A percentile compares a stretch with the other conserved stretches of the same genome.
Conservation (phyloP, 176 grass and related monocot species). For the Carex kokanica region DNA sequence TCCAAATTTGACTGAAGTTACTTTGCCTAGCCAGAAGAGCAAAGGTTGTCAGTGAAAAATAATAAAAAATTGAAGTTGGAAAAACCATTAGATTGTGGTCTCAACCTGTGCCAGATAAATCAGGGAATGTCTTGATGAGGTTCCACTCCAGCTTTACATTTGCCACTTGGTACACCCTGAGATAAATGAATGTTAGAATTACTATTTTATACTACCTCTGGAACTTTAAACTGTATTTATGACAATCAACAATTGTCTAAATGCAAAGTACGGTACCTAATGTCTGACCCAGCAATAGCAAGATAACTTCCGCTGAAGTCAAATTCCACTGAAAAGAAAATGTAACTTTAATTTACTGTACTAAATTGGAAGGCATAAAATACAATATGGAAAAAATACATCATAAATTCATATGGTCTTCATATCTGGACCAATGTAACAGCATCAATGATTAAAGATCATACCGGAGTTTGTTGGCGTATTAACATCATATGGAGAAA, state of each 20-base stretch:
- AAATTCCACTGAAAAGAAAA: constrained; percentile 80
- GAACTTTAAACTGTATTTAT: not conserved
- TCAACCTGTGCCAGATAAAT: constrained; percentile 96
- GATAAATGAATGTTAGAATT: constrained; percentile 26
- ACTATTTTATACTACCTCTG: not conserved
- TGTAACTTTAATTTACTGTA: not conserved
- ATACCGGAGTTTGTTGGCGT: constrained; percentile 91
- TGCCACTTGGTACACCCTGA: constrained; percentile 92
- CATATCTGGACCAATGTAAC: not conserved
- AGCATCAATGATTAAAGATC: constrained; percentile 5
- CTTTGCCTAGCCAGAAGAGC: constrained; percentile 52
- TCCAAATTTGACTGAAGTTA: constrained; percentile 78
- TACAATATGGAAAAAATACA: not conserved
- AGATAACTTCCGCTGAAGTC: constrained; percentile 96
- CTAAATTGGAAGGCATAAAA: not conserved
- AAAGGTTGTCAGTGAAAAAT: constrained; percentile 6
- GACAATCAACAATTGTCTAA: not conserved
- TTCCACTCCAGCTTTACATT: constrained; percentile 97
- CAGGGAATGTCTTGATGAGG: constrained; percentile 85
- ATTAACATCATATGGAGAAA: constrained; percentile 81
- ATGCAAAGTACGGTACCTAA: constrained; percentile 45
- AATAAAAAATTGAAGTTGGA: not conserved
- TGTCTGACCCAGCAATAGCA: constrained; percentile 85
- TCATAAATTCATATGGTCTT: not conserved
- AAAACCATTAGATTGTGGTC: not conserved